These are phyloP conservation scores for Balansia obtecta DNA, from an alignment of 2,329 filamentous ascomycete genomes.

Conservation along the genomic window DNA sequence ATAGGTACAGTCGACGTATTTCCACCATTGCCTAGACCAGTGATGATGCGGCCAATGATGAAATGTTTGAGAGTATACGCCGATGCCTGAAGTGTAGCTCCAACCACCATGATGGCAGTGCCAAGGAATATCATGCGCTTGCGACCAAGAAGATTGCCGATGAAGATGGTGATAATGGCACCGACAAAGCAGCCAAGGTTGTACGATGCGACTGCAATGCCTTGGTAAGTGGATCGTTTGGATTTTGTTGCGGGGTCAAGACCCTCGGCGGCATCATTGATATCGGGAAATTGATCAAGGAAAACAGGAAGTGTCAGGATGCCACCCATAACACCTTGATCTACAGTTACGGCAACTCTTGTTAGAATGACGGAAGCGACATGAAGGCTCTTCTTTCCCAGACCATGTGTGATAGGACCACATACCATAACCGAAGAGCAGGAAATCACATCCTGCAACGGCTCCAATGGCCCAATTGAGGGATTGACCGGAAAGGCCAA, in stretches of 20 bases:
- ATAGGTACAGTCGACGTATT: conserved; percentile 45
- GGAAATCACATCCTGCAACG: conserved; percentile 62
- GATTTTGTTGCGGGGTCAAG: conserved; percentile 21
- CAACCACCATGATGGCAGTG: conserved; percentile 43
- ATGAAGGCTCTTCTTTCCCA: not conserved
- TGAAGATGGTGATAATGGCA: conserved; percentile 53
- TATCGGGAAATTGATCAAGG: conserved; percentile 43
- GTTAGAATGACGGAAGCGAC: not conserved
- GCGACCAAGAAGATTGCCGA: conserved; percentile 50
- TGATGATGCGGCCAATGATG: conserved; percentile 46
- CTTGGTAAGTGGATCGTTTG: conserved; percentile 37
- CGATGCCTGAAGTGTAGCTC: conserved; percentile 44
- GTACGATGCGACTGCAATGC: conserved; percentile 42
- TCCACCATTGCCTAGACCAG: conserved; percentile 44
- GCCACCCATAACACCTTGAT: conserved; percentile 65
- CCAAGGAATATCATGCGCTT: conserved; percentile 47
- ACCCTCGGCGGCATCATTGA: conserved; percentile 28
- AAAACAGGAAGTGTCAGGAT: conserved; percentile 57
- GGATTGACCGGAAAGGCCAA: conserved; percentile 51
- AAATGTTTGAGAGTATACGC: conserved; percentile 42
- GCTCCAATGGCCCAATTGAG: conserved; percentile 58
- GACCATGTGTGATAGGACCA: not conserved
- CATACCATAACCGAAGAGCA: conserved; percentile 46
- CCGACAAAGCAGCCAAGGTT: conserved; percentile 51
- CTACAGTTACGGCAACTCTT: conserved; percentile 25